phyloP scores from a whole-genome alignment of 2,329 filamentous ascomycete genomes.

The Aureobasidium uvarum region DNA sequence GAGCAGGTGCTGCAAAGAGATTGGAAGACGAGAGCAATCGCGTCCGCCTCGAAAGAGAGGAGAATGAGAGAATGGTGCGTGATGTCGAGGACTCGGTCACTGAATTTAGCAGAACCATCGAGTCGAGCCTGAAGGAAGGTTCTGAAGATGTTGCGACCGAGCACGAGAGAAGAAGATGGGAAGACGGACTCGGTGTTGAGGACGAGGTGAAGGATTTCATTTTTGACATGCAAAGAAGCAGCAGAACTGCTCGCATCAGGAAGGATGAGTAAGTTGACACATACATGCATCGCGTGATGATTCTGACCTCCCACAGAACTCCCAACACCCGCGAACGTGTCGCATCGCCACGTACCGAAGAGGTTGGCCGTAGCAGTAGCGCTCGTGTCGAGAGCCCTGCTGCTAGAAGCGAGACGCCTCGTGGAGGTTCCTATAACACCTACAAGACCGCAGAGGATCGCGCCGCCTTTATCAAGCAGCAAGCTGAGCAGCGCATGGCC shows the following conservation, averaged over 20 bases:
- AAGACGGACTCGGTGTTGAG: slow-evolving; percentile 92
- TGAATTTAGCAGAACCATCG: slow-evolving; percentile 79
- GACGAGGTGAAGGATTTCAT: slow-evolving; percentile 98
- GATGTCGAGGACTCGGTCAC: slow-evolving; percentile 96
- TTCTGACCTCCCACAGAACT: slow-evolving; percentile 21
- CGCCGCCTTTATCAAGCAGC: slow-evolving; percentile 93
- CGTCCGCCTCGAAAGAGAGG: slow-evolving; percentile 80
- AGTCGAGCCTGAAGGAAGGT: slow-evolving; percentile 82
- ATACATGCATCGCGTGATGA: not conserved
- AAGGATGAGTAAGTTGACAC: slow-evolving; percentile 55
- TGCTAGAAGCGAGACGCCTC: slow-evolving; percentile 25
- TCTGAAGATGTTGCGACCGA: slow-evolving; percentile 72
- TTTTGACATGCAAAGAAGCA: slow-evolving; percentile 87
- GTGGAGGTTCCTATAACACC: slow-evolving; percentile 61
- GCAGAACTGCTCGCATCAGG: slow-evolving; percentile 69
- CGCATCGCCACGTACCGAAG: slow-evolving; percentile 29
- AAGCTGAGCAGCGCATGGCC: slow-evolving; percentile 95
- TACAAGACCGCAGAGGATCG: slow-evolving; percentile 92
- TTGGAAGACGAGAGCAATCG: slow-evolving; percentile 84
- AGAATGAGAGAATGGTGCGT: slow-evolving; percentile 92
- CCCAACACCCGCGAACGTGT: slow-evolving; percentile 24
- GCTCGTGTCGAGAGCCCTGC: slow-evolving; percentile 37
- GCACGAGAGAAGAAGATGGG: slow-evolving; percentile 91
- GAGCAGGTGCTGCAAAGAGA: slow-evolving; percentile 75
- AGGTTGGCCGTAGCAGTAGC: slow-evolving; percentile 36